phyloP scores from a whole-genome alignment of 2,329 filamentous ascomycete species.

The Coniochaeta sp. region DNA sequence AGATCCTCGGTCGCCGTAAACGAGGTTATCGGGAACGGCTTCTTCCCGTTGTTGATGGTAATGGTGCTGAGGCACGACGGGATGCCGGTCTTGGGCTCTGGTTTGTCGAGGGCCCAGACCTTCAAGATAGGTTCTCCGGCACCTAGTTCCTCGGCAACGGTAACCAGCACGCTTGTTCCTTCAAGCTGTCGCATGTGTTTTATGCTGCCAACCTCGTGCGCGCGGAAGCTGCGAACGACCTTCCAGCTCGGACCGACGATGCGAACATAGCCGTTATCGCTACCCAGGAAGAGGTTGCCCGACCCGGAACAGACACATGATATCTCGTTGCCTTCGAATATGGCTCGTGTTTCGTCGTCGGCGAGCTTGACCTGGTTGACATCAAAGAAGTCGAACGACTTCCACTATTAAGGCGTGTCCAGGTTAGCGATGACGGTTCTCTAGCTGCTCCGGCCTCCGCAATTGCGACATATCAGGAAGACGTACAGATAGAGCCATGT shows the following conservation, averaged over 20 bases:
- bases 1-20: conserved; percentile 84
- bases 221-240: conserved; percentile 77
- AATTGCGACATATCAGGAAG: neutral
- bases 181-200: conserved; percentile 90
- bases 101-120: conserved; percentile 94
- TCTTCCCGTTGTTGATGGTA: conserved; percentile 79
- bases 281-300: conserved; percentile 83
- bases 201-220: conserved; percentile 72
- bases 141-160: conserved; percentile 78
- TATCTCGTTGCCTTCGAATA: conserved; percentile 78
- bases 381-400: conserved; percentile 99
- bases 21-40: conserved; percentile 85
- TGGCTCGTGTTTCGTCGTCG: conserved; percentile 69
- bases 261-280: conserved; percentile 76
- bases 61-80: conserved; percentile 85
- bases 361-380: conserved; percentile 74
- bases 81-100: conserved; percentile 85
- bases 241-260: conserved; percentile 87
- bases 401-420: conserved; percentile 62
- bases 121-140: conserved; percentile 76
- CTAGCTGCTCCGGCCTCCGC: neutral
- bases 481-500: conserved; percentile 1
- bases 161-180: conserved; percentile 78
- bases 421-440: conserved; percentile 1
- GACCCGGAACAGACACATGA: conserved; percentile 81